Evolutionary conservation across 495 filamentous ascomycete species (phyloP), one percentile per base, ranked within the genome.

Genomic region (Wilcoxina mikolae): DNA sequence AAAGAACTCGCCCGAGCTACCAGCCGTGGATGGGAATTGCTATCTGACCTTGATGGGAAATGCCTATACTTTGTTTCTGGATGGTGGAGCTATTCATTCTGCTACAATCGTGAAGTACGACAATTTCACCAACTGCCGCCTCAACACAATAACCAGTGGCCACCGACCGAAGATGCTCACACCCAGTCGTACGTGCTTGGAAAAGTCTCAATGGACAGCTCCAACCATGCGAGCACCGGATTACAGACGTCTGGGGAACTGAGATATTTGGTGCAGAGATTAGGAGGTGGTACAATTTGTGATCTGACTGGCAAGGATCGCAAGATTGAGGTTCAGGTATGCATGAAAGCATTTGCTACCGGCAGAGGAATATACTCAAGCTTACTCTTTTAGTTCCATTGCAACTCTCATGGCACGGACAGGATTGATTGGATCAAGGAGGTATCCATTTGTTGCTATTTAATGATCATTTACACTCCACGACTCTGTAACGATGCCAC

Each of bases 31-130:
- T 84, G 87, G 76, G 87, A 95, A 65, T 75, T 96, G n/a, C 76
- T 98, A 33, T 75, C 79, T 61, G 87, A 82, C 27, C 82, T 98
- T 67, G 79, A 95, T 33, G 87, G 84, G 7, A 74, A 78, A 38
- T 98, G 91, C 71, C 76, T 98, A 58, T 95, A 94, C 70, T 95
- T 83, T 68, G 74, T 87, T 12, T 83, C 78, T 0, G 91, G 90
- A 2, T 98, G 91, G 91, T 98, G 91, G 91, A 87, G 82, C 52
- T 98, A 98, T 67, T 82, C 79, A 28, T 96, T 94, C 70, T 98
- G 91, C 72, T 94, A 95, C 71, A 83, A 84, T 62, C 74, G 78
- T 41, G 78, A 85, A 52, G 81, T 98, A 28, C 84, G 83, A 58
- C 91, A 98, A 66, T 98, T 94, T 68, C 91, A 96, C 69, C 85